Percentiles rank a stretch among this genome's conserved stretches.
These are phyloP conservation scores for Oropetium thomaeum DNA, from an alignment of 176 grass and related monocot genomes.

Conservation along the genomic window DNA sequence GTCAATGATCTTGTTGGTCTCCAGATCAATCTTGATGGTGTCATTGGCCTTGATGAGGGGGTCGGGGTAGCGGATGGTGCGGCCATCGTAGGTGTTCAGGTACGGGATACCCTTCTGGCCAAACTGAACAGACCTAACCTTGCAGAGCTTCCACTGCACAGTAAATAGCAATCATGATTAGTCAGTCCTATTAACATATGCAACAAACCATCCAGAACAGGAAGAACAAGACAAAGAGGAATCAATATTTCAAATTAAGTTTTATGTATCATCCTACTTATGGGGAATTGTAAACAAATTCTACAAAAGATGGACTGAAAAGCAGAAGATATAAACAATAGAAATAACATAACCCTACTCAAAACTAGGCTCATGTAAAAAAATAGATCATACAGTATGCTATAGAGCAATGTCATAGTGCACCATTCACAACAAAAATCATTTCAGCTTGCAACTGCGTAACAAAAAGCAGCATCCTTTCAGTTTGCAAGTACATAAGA, in stretches of 20 bases:
- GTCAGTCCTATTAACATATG: too few species aligned
- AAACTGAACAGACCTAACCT: constrained; percentile 60
- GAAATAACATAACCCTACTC: not conserved
- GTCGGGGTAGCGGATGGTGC: constrained; percentile 64
- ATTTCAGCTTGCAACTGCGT: not conserved
- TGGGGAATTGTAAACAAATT: not conserved
- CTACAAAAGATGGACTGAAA: not conserved
- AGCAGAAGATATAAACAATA: not conserved
- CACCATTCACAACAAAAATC: too few species aligned
- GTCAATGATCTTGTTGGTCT: constrained; percentile 59
- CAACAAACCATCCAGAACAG: too few species aligned
- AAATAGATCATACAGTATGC: not conserved
- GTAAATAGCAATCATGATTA: too few species aligned
- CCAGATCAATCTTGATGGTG: constrained; percentile 64
- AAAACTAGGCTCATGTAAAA: not conserved
- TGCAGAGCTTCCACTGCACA: constrained; percentile 58
- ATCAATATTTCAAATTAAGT: not conserved
- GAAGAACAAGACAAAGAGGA: not conserved
- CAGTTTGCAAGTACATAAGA: not conserved
- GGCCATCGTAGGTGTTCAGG: constrained; percentile 67
- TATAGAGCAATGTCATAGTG: not conserved
- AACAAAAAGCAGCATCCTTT: not conserved
- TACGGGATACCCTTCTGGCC: constrained; percentile 62
- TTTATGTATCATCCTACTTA: not conserved
- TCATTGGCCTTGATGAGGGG: constrained; percentile 68